These are phyloP conservation scores for Garcia nutans DNA, from an alignment of 345 rosid species.

Conservation along the genomic window DNA sequence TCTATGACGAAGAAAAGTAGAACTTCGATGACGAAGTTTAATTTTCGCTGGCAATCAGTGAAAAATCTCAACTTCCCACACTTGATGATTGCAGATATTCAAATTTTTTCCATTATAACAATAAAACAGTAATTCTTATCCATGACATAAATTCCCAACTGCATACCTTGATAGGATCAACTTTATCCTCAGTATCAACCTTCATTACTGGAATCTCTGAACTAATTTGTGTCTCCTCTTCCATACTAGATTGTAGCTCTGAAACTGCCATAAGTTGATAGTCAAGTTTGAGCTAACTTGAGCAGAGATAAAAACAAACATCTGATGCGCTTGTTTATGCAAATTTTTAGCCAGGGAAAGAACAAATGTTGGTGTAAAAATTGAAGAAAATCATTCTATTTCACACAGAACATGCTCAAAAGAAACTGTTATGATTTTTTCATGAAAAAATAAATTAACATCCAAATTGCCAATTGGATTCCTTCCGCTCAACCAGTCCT, in stretches of 20 bases:
- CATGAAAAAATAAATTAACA: not conserved
- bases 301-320: not conserved
- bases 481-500: too few species aligned
- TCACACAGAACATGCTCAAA: not conserved
- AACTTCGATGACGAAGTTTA: not conserved
- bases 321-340: not conserved
- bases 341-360: not conserved
- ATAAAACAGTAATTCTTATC: not conserved
- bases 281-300: not conserved
- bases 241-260: slow-evolving; percentile 40
- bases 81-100: too few species aligned
- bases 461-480: not conserved
- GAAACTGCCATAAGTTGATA: slow-evolving; percentile 1
- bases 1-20: not conserved
- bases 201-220: slow-evolving; percentile 59
- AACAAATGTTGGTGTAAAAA: not conserved
- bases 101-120: not conserved
- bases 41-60: not conserved
- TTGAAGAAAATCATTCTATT: not conserved
- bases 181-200: slow-evolving; percentile 35
- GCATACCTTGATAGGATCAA: slow-evolving; percentile 53
- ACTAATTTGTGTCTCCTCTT: slow-evolving; percentile 46
- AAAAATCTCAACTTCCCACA: not conserved
- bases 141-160: not conserved
- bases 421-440: not conserved